Percentiles rank a stretch among this genome's conserved stretches.
Evolutionary conservation across 306 rosid species (phyloP).

Genomic region (Inga leiocalycina): DNA sequence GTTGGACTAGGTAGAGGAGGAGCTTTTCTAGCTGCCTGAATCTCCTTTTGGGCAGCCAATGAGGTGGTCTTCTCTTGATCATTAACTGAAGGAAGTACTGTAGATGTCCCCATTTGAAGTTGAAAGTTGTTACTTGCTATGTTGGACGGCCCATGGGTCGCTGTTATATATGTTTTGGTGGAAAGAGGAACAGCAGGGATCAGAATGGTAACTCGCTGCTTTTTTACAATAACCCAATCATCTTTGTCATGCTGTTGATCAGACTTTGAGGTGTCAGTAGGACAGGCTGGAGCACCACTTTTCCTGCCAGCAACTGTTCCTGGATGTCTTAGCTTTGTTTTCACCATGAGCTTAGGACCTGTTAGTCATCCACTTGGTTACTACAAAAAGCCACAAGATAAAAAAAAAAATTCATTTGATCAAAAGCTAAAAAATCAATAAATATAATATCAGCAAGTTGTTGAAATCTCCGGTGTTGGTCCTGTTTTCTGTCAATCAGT

Average conservation of each 20-base stretch:
- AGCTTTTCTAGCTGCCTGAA: constrained; percentile 33
- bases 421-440: constrained; percentile 2
- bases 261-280: constrained; percentile 36
- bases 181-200: constrained; percentile 59
- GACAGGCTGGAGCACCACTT: constrained; percentile 32
- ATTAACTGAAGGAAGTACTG: constrained; percentile 32
- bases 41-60: constrained; percentile 33
- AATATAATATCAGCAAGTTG: background rate
- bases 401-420: constrained; percentile 24
- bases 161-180: constrained; percentile 35
- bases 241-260: constrained; percentile 46
- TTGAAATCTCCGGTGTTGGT: background rate
- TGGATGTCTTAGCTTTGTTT: constrained; percentile 56
- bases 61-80: constrained; percentile 44
- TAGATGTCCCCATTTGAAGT: constrained; percentile 39
- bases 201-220: constrained; percentile 74
- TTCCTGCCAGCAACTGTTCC: constrained; percentile 43
- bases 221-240: constrained; percentile 88
- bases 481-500: background rate
- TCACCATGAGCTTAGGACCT: constrained; percentile 64
- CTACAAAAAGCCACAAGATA: constrained; percentile 25
- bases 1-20: constrained; percentile 40
- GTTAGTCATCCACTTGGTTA: constrained; percentile 31
- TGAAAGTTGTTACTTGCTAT: constrained; percentile 28
- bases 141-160: constrained; percentile 44